Evolutionary conservation across 2,329 filamentous ascomycete species (phyloP), one percentile per base, ranked within the genome.

Genomic region (Myriosclerotinia curreyana): DNA sequence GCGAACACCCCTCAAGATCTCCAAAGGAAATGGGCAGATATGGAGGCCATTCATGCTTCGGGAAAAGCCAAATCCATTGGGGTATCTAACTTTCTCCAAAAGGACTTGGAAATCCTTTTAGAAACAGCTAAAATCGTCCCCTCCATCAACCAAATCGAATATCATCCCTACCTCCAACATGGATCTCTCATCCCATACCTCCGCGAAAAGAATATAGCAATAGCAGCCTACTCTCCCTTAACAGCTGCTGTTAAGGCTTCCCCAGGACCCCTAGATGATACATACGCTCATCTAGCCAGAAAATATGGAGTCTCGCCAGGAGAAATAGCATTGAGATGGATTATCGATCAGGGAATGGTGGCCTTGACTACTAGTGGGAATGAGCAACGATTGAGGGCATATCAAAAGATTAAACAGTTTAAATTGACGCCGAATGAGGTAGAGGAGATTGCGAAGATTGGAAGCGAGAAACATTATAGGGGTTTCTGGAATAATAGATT

Each of bases 81-180:
- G 60, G 86, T 95, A 17, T 91, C 87, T 71, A 95, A 94, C 78
- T 94, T 89, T 72, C 71, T 83, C 40, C 77, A 81, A 69, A 72
- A 77, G 51, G 78, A 89, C 68, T 75, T 89, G 25, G 82, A 87
- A 73, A 72, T 77, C 3, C 73, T 87, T 50, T 77, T 88, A 2
- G 74, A 81, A 73, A 84, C 85, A 6, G 86, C 86, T 59, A 83
- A 81, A 69, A 74, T 89, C 66, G 74, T 79, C 3, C 91, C 91
- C 0, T 86, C 84, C 8, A 83, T 90, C 67, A 93, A 94, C 78
- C 90, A 95, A 80, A 89, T 94, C 72, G 90, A 94, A 78, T 87
- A 84, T 72, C 89, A 95, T 76, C 89, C 90, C 0, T 91, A 91
- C 74, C 79, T 90, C 60, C 87, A 89, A 76, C 87, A 89, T 73